phyloP scores from a whole-genome alignment of 2,329 filamentous ascomycete genomes.

The Aureobasidium uvarum region DNA sequence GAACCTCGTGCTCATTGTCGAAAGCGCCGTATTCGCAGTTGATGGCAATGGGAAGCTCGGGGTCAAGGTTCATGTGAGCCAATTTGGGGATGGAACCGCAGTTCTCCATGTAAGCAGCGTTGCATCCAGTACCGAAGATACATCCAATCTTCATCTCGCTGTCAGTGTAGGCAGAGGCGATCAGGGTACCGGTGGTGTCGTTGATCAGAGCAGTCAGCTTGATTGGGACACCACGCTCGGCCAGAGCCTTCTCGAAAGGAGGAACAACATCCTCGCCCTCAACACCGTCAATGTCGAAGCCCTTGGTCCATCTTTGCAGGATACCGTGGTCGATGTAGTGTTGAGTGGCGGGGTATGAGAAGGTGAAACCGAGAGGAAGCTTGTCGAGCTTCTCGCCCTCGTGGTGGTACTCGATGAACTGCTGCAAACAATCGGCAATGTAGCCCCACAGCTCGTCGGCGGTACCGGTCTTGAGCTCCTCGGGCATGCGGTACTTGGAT shows the following conservation, averaged over 20 bases:
- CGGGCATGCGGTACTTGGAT: slow-evolving; percentile 92
- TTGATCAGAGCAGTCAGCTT: slow-evolving; percentile 93
- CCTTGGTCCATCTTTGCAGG: slow-evolving; percentile 95
- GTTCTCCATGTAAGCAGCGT: slow-evolving; percentile 97
- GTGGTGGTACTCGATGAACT: slow-evolving; percentile 86
- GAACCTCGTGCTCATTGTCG: slow-evolving; percentile 86
- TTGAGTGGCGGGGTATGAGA: slow-evolving; percentile 92
- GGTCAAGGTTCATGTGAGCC: slow-evolving; percentile 81
- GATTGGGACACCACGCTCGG: slow-evolving; percentile 71
- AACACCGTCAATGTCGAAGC: slow-evolving; percentile 89
- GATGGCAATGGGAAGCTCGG: slow-evolving; percentile 83
- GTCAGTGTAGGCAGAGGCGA: slow-evolving; percentile 97
- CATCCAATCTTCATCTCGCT: slow-evolving; percentile 89
- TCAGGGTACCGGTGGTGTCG: slow-evolving; percentile 94
- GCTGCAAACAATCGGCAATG: slow-evolving; percentile 85
- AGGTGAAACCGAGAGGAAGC: slow-evolving; percentile 87
- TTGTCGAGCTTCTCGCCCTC: slow-evolving; percentile 62
- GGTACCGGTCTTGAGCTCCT: slow-evolving; percentile 82
- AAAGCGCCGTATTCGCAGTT: slow-evolving; percentile 98
- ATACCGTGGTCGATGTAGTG: slow-evolving; percentile 91
- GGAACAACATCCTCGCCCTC: slow-evolving; percentile 89
- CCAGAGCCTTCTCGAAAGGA: slow-evolving; percentile 75
- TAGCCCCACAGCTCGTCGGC: slow-evolving; percentile 92
- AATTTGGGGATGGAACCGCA: slow-evolving; percentile 91
- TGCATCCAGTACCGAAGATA: slow-evolving; percentile 98